phyloP scores from a whole-genome alignment of 2,329 filamentous ascomycete genomes.

The Ilyonectria sp. region DNA sequence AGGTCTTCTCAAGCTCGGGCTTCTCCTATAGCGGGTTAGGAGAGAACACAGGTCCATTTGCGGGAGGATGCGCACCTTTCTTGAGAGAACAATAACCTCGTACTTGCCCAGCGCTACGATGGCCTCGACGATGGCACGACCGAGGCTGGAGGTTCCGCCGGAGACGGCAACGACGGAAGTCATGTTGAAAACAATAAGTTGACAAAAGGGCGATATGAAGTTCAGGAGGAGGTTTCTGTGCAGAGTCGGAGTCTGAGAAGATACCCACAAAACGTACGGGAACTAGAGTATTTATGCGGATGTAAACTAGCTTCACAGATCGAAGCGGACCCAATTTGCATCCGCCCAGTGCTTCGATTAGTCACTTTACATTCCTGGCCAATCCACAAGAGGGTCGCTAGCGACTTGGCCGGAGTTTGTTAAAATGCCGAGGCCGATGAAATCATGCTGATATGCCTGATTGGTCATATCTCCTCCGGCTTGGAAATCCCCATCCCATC shows the following conservation, averaged over 20 bases:
- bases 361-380: neutral
- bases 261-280: too few species aligned
- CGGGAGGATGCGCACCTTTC: slow-evolving; percentile 51
- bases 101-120: slow-evolving; percentile 53
- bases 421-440: neutral
- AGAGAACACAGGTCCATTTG: neutral
- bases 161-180: slow-evolving; percentile 56
- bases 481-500: too few species aligned
- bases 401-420: neutral
- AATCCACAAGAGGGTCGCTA: neutral
- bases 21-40: slow-evolving; percentile 27
- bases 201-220: neutral
- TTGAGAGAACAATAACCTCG: slow-evolving; percentile 58
- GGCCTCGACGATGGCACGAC: slow-evolving; percentile 62
- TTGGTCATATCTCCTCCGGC: too few species aligned
- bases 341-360: neutral
- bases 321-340: neutral
- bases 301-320: neutral
- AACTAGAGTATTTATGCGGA: neutral
- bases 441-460: neutral
- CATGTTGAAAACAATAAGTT: neutral
- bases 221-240: neutral
- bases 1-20: slow-evolving; percentile 36
- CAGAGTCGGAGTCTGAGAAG: neutral
- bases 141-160: slow-evolving; percentile 63